Evolutionary conservation across 1,284 basidiomycete species (phyloP), one percentile per base, ranked within the genome.

Genomic region (Ceratobasidium sp.): DNA sequence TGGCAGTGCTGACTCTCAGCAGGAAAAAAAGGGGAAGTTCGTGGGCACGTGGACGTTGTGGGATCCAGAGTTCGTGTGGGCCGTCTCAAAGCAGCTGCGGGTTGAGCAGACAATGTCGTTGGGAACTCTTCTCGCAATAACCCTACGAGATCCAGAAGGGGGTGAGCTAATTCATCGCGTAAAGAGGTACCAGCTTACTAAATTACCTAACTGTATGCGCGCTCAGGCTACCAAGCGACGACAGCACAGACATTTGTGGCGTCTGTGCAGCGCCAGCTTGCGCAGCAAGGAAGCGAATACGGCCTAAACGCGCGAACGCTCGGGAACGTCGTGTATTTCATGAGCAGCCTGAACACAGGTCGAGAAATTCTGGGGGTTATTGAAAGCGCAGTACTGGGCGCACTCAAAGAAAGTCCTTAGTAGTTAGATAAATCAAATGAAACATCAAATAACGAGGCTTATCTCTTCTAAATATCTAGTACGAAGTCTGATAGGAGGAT

Each of bases 251-350:
- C 83, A 0, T 78, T 90, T 63, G 85, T 97, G 9, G 84, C 85
- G 27, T 81, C 86, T 6, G 82, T 93, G 29, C 85, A 82, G 65
- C 69, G 78, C 8, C 50, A 71, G 14, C 59, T 71, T 8, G 76
- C n/a, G 45, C 41, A 4, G 69, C 67, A 47, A 56, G 33, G 19
- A 6, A 54, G 75, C 53, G 80, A 81, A 7, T 95, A 93, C 80
- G 88, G 90, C 24, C 88, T 98, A 19, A 94, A 99, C 82, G 96
- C 90, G 75, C 87, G 97, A 76, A 97, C 97, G 0, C 84, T 99
- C 31, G 97, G 97, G 0, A 91, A 98, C 79, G 93, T 98, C 11
- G 92, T 94, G 14, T 99, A 99, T 83, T 91, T 98, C 82, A 98
- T 99, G 89, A 93, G 91, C 6, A 97, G 93, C 83, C 86, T 99